Evolutionary conservation across 2,329 filamentous ascomycete genomes (phyloP).

Genomic region (Claviceps monticola): DNA sequence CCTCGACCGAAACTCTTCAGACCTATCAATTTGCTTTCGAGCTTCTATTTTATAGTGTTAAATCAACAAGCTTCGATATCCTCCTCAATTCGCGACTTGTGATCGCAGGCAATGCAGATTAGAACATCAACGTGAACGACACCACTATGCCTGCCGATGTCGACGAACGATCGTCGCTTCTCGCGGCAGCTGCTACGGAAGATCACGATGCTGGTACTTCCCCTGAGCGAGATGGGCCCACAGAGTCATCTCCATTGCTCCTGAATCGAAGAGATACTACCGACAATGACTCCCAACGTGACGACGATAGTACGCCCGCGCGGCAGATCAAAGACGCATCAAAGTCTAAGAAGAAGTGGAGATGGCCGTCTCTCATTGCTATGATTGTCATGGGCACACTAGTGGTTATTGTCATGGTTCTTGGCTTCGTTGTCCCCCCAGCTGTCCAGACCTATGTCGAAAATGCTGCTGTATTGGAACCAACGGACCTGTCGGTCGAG

Average conservation of each 20-base stretch:
- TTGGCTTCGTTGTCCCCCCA: conserved; percentile 71
- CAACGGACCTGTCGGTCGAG: conserved; percentile 72
- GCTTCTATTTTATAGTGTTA: not conserved
- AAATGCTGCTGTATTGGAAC: conserved; percentile 67
- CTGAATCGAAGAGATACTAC: conserved; percentile 11
- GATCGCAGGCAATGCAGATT: not conserved
- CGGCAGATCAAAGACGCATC: conserved; percentile 13
- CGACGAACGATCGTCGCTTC: conserved; percentile 29
- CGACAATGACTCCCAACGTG: conserved; percentile 18
- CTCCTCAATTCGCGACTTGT: not conserved
- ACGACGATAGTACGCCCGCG: conserved; percentile 9
- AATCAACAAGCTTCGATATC: not conserved
- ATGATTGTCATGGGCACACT: conserved; percentile 50
- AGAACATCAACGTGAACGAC: not conserved
- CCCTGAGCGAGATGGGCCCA: conserved; percentile 7
- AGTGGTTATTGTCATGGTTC: conserved; percentile 54
- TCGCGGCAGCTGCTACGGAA: conserved; percentile 20
- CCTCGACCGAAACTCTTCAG: not conserved
- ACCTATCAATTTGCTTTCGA: not conserved
- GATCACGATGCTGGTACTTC: conserved; percentile 11
- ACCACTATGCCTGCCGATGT: conserved; percentile 26
- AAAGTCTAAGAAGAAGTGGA: conserved; percentile 10
- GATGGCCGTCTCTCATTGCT: conserved; percentile 71
- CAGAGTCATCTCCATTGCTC: conserved; percentile 41
- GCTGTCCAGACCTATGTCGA: conserved; percentile 77